Conservation (phyloP, 768 basidiomycete genomes). For the Austroboletus eburneus region DNA sequence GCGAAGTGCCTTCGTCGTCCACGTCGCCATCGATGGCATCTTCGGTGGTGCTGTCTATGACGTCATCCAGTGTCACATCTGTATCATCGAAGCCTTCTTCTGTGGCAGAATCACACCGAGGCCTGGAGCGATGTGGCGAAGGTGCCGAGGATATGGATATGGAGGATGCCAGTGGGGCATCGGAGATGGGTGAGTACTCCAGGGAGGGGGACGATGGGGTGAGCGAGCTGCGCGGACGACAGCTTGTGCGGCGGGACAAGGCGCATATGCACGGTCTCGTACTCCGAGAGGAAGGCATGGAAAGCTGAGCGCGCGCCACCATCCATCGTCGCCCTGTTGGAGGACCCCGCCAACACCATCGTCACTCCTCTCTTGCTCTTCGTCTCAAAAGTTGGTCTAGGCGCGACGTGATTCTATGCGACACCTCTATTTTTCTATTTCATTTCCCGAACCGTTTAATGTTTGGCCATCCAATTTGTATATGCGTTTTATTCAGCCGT, state of each 20-base stretch:
- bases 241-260: conserved; percentile 18
- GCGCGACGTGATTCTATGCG: too few species aligned
- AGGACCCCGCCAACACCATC: neutral
- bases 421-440: too few species aligned
- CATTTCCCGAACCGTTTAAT: too few species aligned
- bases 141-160: conserved; percentile 16
- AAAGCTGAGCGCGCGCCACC: conserved; percentile 14
- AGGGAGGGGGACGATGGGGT: neutral
- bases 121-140: neutral
- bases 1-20: conserved; percentile 15
- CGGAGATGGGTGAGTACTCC: conserved; percentile 3
- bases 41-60: conserved; percentile 16
- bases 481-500: neutral
- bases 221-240: conserved; percentile 18
- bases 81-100: conserved; percentile 13
- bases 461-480: neutral
- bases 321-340: neutral
- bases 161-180: conserved; percentile 6
- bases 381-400: too few species aligned
- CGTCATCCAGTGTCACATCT: conserved; percentile 12
- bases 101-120: neutral
- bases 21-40: conserved; percentile 17
- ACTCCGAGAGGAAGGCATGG: conserved; percentile 14
- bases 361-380: neutral
- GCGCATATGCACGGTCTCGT: conserved; percentile 2